phyloP scores from a whole-genome alignment of 345 rosid species.

The Chamaenerion angustifolium region DNA sequence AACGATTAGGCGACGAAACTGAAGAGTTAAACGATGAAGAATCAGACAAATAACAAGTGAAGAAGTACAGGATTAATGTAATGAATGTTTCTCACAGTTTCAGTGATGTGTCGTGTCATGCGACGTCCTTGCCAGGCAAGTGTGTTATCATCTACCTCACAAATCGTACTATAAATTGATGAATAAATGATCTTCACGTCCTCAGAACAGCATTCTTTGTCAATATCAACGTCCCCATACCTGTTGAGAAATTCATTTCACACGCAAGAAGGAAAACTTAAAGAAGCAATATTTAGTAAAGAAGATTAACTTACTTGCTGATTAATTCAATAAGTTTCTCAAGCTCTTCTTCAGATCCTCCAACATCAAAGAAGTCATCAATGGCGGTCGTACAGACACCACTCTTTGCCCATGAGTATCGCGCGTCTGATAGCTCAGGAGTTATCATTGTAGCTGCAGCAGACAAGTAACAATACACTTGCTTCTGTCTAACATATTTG shows the following conservation, averaged over 20 bases:
- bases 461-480: slow-evolving; percentile 70
- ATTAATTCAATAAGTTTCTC: slow-evolving; percentile 51
- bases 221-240: slow-evolving; percentile 33
- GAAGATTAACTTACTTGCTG: slow-evolving; percentile 29
- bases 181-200: slow-evolving; percentile 59
- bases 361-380: slow-evolving; percentile 84
- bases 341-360: slow-evolving; percentile 66
- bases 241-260: too few relatives aligned
- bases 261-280: too few relatives aligned
- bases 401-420: slow-evolving; percentile 86
- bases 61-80: background rate
- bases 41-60: too few relatives aligned
- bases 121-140: slow-evolving; percentile 48
- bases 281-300: background rate
- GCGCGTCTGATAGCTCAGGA: slow-evolving; percentile 68
- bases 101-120: slow-evolving; percentile 32
- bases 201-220: slow-evolving; percentile 42
- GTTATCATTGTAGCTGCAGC: slow-evolving; percentile 54
- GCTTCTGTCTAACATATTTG: slow-evolving; percentile 65
- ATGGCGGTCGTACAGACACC: slow-evolving; percentile 74
- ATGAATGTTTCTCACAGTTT: slow-evolving; percentile 29
- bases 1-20: background rate
- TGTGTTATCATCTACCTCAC: slow-evolving; percentile 59
- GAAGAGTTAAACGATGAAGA: too few relatives aligned
- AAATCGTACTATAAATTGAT: slow-evolving; percentile 48